Evolutionary conservation across 2,329 filamentous ascomycete species (phyloP), one percentile per base, ranked within the genome.

Genomic region (Juglanconis oblonga): DNA sequence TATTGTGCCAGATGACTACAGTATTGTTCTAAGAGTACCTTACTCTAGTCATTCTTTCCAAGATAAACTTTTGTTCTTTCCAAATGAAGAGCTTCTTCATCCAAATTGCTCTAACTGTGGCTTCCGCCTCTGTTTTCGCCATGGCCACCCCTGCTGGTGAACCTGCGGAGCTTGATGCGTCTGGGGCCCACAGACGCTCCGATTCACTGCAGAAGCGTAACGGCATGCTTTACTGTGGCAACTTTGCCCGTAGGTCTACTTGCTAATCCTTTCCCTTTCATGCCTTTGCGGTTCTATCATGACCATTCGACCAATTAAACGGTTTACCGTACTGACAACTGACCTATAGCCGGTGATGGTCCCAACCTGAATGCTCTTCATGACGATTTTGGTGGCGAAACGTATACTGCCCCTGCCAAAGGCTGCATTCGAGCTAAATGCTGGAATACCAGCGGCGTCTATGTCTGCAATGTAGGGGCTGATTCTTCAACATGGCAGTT

Each of bases 161-260:
- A 8, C 17, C 42, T 31, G 4, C 31, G 3, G 24, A 47, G 17
- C 3, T 47, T 14, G 31, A 47, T 44, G 44, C 32, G 14, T 31
- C 38, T 44, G 35, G 38, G 7, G 14, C 45, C 1, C 31, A 55
- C 9, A 17, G n/a, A 7, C 52, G 40, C 8, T 35, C 52, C 44
- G 14, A 47, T n/a, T 24, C 24, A 24, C 31, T 55, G 9, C 24
- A 36, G 9, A 42, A 32, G 40, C 52, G 52, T 11, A 55, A 55
- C 17, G 52, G 52, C n/a, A 17, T 17, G 52, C 40, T 55, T 31
- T 55, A 55, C 5, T 55, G 52, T n/a, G 52, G 52, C 5, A 55
- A 47, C 40, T 47, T 55, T 33, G 52, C 52, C n/a, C 47, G 52
- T 55, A 42, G 1, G 52, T 47, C 32, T 17, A 29, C 31, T 33